These are phyloP conservation scores for Turnera subulata DNA, from an alignment of 345 rosid species.

Conservation along the genomic window DNA sequence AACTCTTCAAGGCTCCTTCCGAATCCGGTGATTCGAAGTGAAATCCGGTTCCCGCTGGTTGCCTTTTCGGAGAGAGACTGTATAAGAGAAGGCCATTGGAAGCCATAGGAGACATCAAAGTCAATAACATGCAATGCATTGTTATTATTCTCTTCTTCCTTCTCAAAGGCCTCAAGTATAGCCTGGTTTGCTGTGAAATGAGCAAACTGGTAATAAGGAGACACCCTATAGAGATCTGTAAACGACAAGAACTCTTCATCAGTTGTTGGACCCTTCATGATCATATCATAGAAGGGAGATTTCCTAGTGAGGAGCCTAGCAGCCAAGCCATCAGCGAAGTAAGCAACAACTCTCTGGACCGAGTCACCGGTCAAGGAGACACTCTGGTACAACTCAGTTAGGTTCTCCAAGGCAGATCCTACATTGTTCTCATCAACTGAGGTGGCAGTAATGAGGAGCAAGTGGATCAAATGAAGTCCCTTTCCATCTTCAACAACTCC, in stretches of 20 bases:
- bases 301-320: slow-evolving; percentile 45
- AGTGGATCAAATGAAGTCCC: slow-evolving; percentile 61
- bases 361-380: slow-evolving; percentile 55
- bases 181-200: slow-evolving; percentile 72
- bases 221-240: slow-evolving; percentile 50
- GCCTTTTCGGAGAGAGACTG: slow-evolving; percentile 65
- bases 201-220: slow-evolving; percentile 64
- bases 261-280: slow-evolving; percentile 43
- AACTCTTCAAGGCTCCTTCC: slow-evolving; percentile 45
- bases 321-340: slow-evolving; percentile 50
- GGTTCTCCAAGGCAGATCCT: slow-evolving; percentile 31
- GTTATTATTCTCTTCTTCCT: slow-evolving; percentile 31
- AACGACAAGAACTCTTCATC: slow-evolving; percentile 51
- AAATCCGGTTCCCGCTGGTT: slow-evolving; percentile 23
- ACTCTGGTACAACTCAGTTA: slow-evolving; percentile 37
- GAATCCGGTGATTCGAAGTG: slow-evolving; percentile 44
- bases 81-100: slow-evolving; percentile 74
- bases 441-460: slow-evolving; percentile 51
- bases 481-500: slow-evolving; percentile 32
- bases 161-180: slow-evolving; percentile 54
- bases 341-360: slow-evolving; percentile 57
- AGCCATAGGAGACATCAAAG: slow-evolving; percentile 55
- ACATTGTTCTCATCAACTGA: slow-evolving; percentile 40
- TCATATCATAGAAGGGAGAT: slow-evolving; percentile 55
- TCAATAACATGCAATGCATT: slow-evolving; percentile 53